Conservation (phyloP, 768 basidiomycete genomes). For the Pulveroboletus sp. region DNA sequence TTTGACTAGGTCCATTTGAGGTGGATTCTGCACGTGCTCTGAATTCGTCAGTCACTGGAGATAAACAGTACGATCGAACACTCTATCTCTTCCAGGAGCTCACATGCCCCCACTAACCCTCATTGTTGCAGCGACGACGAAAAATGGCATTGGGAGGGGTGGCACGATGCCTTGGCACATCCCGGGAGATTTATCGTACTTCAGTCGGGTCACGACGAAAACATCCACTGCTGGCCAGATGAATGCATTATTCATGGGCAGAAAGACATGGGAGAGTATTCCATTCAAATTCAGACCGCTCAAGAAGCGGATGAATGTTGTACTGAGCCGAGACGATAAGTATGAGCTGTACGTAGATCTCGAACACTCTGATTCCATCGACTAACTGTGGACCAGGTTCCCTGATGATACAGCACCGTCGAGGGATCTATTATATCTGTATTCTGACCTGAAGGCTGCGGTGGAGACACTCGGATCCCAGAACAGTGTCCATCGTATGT, state of each 20-base stretch:
- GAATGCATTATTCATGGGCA: slow-evolving; percentile 91
- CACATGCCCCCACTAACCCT: slow-evolving; percentile 72
- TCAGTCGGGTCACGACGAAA: slow-evolving; percentile 70
- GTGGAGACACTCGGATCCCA: slow-evolving; percentile 9
- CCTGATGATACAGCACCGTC: not conserved
- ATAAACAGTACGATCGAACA: not conserved
- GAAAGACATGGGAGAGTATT: slow-evolving; percentile 98
- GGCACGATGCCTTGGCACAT: slow-evolving; percentile 84
- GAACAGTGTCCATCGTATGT: slow-evolving; percentile 50
- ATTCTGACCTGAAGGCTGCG: slow-evolving; percentile 18
- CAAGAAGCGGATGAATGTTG: slow-evolving; percentile 67
- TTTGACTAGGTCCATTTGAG: too few relatives aligned
- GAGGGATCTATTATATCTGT: slow-evolving; percentile 30
- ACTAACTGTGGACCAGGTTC: slow-evolving; percentile 16
- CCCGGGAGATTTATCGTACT: slow-evolving; percentile 87
- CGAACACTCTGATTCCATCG: not conserved
- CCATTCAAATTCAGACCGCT: slow-evolving; percentile 82
- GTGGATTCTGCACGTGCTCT: too few relatives aligned
- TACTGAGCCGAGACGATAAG: slow-evolving; percentile 59
- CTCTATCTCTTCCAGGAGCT: not conserved
- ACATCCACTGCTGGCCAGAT: slow-evolving; percentile 47
- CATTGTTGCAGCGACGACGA: slow-evolving; percentile 87
- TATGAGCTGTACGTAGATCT: slow-evolving; percentile 56
- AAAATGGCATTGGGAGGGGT: slow-evolving; percentile 82
- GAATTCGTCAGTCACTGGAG: too few relatives aligned